Evolutionary conservation across 768 basidiomycete species (phyloP), one percentile per base, ranked within the genome.

Genomic region (Rhizopogon vesiculosus): DNA sequence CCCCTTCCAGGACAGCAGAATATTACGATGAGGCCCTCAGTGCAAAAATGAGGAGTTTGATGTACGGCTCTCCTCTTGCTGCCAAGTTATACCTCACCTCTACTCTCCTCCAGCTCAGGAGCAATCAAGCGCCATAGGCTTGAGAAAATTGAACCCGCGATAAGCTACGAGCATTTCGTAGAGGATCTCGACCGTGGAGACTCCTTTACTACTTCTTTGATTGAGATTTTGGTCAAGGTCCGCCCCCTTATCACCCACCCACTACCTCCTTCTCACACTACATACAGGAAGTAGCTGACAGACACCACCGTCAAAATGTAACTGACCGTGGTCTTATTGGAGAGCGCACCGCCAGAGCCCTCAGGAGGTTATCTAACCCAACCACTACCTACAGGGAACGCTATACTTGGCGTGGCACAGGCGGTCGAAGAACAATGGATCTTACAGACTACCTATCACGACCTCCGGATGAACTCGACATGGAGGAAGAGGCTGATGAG

Each of bases 141-240:
- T 28, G 89, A 91, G 66, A 82, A 83, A 45, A 64, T 64, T 35
- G 85, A 87, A 62, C 79, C 85, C 3, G 70, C 72, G 41, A 89
- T 91, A 58, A 84, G 76, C 53, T 91, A 88, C 65, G 85, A 91
- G 68, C 70, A 78, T 29, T 91, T 92, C 60, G 86, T 91, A 18
- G 80, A 85, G 61, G 87, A 89, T 29, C 73, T 92, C 48, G 89
- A 91, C 64, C 79, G 78, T 22, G 89, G 89, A 15, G 90, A 92
- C 66, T 84, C 87, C 1, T 91, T 92, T 69, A 91, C 89, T 0
- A 81, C 89, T 5, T 79, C 86, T 0, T 66, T 92, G 49, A 72
- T 91, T 56, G 89, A 91, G 57, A 79, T 88, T 46, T 76, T 92
- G 44, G 90, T 91, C 64, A 88, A 87, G 73, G 90, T 91, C 63